Evolutionary conservation across 2,329 filamentous ascomycete genomes (phyloP).

Genomic region (Aspergillus brasiliensis): DNA sequence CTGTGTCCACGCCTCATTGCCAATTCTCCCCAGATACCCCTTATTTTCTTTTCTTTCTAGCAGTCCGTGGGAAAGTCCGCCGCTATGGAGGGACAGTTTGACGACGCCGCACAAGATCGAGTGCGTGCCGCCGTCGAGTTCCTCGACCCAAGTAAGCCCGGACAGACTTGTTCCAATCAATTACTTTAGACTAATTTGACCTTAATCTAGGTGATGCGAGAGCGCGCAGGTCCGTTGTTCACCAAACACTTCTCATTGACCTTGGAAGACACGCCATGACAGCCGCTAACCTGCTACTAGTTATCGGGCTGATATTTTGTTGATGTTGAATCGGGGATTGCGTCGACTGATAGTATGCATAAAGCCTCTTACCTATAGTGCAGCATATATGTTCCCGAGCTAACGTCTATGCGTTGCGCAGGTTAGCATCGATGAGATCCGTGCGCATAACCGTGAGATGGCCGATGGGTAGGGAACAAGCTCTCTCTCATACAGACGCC

Average conservation of each 20-base stretch:
- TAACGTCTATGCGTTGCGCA: conserved; percentile 21
- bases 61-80: conserved; percentile 18
- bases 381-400: background rate
- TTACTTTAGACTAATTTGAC: background rate
- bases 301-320: conserved; percentile 86
- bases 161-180: background rate
- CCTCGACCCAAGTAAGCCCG: conserved; percentile 78
- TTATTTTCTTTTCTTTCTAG: background rate
- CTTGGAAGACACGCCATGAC: background rate
- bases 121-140: conserved; percentile 89
- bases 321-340: conserved; percentile 66
- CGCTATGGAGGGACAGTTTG: conserved; percentile 71
- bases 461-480: conserved; percentile 60
- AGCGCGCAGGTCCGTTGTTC: conserved; percentile 52
- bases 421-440: conserved; percentile 87
- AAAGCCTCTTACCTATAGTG: background rate
- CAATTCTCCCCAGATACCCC: conserved; percentile 2
- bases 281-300: conserved; percentile 53
- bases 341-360: conserved; percentile 57
- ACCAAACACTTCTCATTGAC: background rate
- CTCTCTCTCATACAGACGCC: background rate
- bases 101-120: conserved; percentile 81
- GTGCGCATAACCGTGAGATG: conserved; percentile 81
- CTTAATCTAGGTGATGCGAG: conserved; percentile 54
- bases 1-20: conserved; percentile 8